Base-by-base conservation (phyloP, 1,139 yeast species). In the Yamadazyma diddensiae region DNA sequence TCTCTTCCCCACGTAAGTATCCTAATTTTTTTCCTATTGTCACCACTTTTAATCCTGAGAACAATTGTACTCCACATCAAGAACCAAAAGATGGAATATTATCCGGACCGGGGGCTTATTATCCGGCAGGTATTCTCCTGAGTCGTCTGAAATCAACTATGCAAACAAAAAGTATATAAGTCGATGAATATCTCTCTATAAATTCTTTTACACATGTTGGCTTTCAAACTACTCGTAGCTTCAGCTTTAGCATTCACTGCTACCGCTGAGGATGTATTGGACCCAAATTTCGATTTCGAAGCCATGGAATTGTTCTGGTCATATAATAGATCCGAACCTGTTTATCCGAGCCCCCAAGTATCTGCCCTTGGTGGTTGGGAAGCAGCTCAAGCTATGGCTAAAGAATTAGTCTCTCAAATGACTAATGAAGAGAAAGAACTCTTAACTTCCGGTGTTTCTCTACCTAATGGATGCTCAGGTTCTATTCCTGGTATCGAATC, bases 381-480 rank as follows among this genome's bases (percentile, higher is more conserved):
- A 38, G 62, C 56, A 6, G 82, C 82, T 1, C 77, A 68, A 46
- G 69, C 63, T 11, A 68, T 69, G 35, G 83, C 83, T 1, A 57
- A 74, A 34, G 70, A 65, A 34, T 52, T 76, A 17, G 68, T 61
- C 16, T 68, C 69, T 37, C 71, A 72, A 42, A 70, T 79, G 73
- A 63, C 80, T 1, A 62, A 73, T 22, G 55, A 68, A 14, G 83
- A 78, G 46, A 77, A 77, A 45, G 81, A 75, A 24, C 77, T 77
- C 46, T 53, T 78, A 36, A 77, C 84, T 5, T 73, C 82, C 2
- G 84, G 83, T 82, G 0, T 59, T 72, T 15, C 68, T 77, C 27
- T 78, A 77, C 15, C 55, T 81, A 21, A 56, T 77, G 24, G 74
- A 73, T 10, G 71, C 24, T 26, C 34, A 16, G 38, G 38, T 3